Evolutionary conservation across 1,139 yeast species (phyloP), one percentile per base, ranked within the genome.

Genomic region (Sugiyamaella castrensis): DNA sequence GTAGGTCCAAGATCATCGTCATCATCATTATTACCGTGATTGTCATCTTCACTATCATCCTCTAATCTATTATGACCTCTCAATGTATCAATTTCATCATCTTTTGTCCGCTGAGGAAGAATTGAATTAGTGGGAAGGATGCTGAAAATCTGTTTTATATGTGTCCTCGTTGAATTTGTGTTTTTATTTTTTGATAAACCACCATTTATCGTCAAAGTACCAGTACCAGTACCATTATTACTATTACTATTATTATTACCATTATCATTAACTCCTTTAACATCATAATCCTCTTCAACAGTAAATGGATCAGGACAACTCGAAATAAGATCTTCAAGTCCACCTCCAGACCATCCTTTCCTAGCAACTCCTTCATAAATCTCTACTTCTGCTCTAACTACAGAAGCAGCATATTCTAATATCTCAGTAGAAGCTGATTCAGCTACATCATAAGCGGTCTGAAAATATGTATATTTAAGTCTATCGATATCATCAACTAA

Each of bases 291-390:
- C 10, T 57, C 62, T 3, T 53, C 62, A 15, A 58, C 59, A 19
- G 63, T 69, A 53, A 73, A 72, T 29, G 76, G 76, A 50, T 71
- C 75, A 1, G 69, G 67, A 69, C 79, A 68, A 16, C 63, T 60
- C 3, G 57, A 43, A 27, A 80, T 69, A 46, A 87, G 68, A 28
- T 78, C 82, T 61, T 87, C 95, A 36, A 87, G 68, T 0, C 95
- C 95, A 16, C 92, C 92, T 8, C 95, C 95, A 9, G 85, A 76
- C 88, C 91, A 84, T 8, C 95, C 94, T 63, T 87, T 87, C 50
- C 82, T 75, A 0, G 95, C 95, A 32, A 88, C 80, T 16, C 86
- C 84, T 61, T 86, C 95, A 58, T 80, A 82, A 5, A 87, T 80
- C 60, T 87, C 94, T 31, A 88, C 79, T 61, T 87, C 92, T 1